Base-by-base conservation (phyloP, 306 rosid species). In the Chamaecrista fasciculata region DNA sequence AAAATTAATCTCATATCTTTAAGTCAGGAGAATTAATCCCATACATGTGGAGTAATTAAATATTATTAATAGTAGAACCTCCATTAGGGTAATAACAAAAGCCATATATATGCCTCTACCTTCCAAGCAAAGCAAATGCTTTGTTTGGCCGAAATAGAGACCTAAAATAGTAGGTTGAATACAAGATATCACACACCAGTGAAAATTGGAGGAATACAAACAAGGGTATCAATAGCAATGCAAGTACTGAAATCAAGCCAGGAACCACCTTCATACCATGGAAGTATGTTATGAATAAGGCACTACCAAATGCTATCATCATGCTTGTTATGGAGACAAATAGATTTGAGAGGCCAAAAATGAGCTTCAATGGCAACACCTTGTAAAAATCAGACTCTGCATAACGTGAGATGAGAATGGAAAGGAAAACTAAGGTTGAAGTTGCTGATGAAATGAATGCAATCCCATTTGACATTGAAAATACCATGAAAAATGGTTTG, bases 281-380 rank as follows among this genome's bases (percentile, higher is more conserved):
- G 11, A 43, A 73, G 33, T 67, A 81, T n/a, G 80, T 55, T 1
- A 84, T 53, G 48, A 40, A 71, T 56, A 81, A 71, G 7, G 89
- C 20, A 56, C 57, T 72, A 43, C 82, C 26, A 34, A 83, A 86
- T 12, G 86, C 75, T 14, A 80, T 1, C 79, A 76, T 61, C 91
- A 86, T 80, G 57, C 73, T 64, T n/a, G 75, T n/a, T n/a, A 83
- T 72, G 33, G 88, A 83, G 48, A 86, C 16, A 74, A 81, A 78
- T 3, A 81, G 84, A 0, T 81, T 47, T 2, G 71, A 5, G 10
- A 86, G 16, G 31, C 91, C 91, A 42, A 58, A 16, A 3, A 78
- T 69, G 21, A 86, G 48, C 79, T 74, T 33, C 36, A 33, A 33
- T 33, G 36, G 36, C 4, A 33, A 3, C 6, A 2, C 83, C 23